Base-by-base conservation (phyloP, 2,329 filamentous ascomycete species). In the Calonectria henricotiae region DNA sequence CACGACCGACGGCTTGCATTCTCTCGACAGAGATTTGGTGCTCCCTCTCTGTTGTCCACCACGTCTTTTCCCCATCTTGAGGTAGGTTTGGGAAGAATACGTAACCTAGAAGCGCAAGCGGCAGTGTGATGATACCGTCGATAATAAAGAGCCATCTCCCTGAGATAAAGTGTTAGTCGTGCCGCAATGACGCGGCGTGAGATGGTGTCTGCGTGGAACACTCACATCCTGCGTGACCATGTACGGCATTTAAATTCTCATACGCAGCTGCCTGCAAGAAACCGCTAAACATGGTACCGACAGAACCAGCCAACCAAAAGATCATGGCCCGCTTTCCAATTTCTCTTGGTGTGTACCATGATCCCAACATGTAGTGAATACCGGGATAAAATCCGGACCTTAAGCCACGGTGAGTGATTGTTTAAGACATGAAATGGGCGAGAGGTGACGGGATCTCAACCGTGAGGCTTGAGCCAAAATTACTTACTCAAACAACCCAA, bases 281-380 rank as follows among this genome's bases (percentile, higher is more conserved):
- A n/a, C 72, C 72, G 32, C 68, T 71, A 25, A 74, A 74, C 67
- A 74, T 71, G 6, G 54, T 46, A 0, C 72, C 75, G 4, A 76
- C 23, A 0, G 70, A 71, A 9, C 73, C 71, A 17, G 73, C 74
- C 27, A 76, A 7, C 71, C 71, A 76, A 23, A 76, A 76, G 25
- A 76, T 66, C 68, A 71, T 73, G 32, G 71, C 51, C 5, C 72
- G 71, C 60, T 75, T 75, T 30, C 73, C 73, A 3, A 76, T 75
- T 13, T 76, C 74, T 37, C 70, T 61, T 1, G 73, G 73, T 1
- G 73, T 76, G 13, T 76, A 76, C 75, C 75, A 76, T 0, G 74
- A 76, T 32, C 74, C 75, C 3, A 76, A 47, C 65, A 76, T 60
- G 13, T 76, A 76, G 3, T 74, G 73, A 4, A 76, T 76, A 23